These are phyloP conservation scores for Hypoxylon sp. DNA, from an alignment of 2,329 filamentous ascomycete genomes.

Conservation along the genomic window DNA sequence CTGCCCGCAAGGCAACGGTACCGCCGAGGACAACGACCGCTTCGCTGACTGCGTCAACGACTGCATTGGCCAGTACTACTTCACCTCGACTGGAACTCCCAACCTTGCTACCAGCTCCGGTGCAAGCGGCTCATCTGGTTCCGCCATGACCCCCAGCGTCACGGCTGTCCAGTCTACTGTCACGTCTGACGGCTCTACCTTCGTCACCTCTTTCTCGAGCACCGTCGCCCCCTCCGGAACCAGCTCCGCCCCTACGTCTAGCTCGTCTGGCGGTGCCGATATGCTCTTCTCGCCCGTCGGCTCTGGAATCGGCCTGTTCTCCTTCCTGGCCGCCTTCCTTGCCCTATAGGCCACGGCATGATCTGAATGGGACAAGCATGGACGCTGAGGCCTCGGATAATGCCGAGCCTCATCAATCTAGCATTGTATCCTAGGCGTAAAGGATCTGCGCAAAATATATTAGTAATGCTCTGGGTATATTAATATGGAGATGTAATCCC, in stretches of 20 bases:
- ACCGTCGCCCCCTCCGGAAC: slow-evolving; percentile 31
- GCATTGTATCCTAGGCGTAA: slow-evolving; percentile 23
- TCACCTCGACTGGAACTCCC: slow-evolving; percentile 51
- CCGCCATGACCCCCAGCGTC: slow-evolving; percentile 29
- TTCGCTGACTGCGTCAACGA: slow-evolving; percentile 56
- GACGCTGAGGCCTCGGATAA: slow-evolving; percentile 20
- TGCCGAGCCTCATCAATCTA: slow-evolving; percentile 8
- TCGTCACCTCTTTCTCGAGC: slow-evolving; percentile 44
- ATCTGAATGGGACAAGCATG: background rate
- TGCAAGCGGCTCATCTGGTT: slow-evolving; percentile 46
- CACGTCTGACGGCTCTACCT: slow-evolving; percentile 38
- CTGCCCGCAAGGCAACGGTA: slow-evolving; percentile 69
- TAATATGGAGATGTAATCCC: slow-evolving; percentile 26
- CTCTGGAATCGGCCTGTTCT: slow-evolving; percentile 55
- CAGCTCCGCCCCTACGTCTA: slow-evolving; percentile 16
- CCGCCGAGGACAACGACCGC: slow-evolving; percentile 58
- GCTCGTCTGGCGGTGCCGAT: slow-evolving; percentile 45
- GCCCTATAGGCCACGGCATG: slow-evolving; percentile 53
- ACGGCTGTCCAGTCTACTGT: slow-evolving; percentile 41
- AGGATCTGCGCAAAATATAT: slow-evolving; percentile 14
- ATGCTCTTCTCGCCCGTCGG: slow-evolving; percentile 48
- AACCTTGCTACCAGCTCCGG: slow-evolving; percentile 47
- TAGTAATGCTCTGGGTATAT: slow-evolving; percentile 18
- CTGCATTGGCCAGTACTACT: slow-evolving; percentile 62
- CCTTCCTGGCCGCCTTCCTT: slow-evolving; percentile 58